Evolutionary conservation across 1,284 basidiomycete species (phyloP).

Genomic region (Somion occarium): DNA sequence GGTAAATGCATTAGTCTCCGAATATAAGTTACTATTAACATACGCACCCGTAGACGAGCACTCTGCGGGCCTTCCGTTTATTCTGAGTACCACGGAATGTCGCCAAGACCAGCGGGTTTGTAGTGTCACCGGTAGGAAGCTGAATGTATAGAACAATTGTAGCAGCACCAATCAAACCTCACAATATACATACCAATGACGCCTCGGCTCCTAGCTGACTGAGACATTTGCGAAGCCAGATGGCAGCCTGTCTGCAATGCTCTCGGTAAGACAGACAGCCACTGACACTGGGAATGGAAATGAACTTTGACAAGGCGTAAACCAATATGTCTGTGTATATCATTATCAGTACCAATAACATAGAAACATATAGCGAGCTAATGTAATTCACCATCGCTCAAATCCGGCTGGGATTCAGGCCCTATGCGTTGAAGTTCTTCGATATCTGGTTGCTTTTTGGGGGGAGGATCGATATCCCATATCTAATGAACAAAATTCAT

Average conservation of each 20-base stretch:
- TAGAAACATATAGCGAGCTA: too few species aligned
- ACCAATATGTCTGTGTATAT: constrained; percentile 53
- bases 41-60: constrained; percentile 82
- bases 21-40: background rate
- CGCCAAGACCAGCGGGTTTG: constrained; percentile 83
- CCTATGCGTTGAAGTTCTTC: constrained; percentile 9
- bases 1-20: background rate
- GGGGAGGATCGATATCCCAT: constrained; percentile 46
- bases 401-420: constrained; percentile 9
- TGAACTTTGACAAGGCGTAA: constrained; percentile 79
- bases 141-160: constrained; percentile 26
- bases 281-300: constrained; percentile 85
- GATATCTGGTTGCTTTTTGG: constrained; percentile 11
- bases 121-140: constrained; percentile 60
- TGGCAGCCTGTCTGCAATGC: constrained; percentile 88
- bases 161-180: constrained; percentile 5
- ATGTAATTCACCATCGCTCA: constrained; percentile 16
- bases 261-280: constrained; percentile 67
- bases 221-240: constrained; percentile 86
- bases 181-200: constrained; percentile 65
- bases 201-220: constrained; percentile 82
- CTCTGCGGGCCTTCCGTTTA: constrained; percentile 54
- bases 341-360: background rate
- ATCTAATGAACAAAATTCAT: too few species aligned
- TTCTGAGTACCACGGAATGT: constrained; percentile 71